Evolutionary conservation across 1,284 basidiomycete genomes (phyloP), one percentile per base, ranked within the genome.

Genomic region (Xanthoconium separans): DNA sequence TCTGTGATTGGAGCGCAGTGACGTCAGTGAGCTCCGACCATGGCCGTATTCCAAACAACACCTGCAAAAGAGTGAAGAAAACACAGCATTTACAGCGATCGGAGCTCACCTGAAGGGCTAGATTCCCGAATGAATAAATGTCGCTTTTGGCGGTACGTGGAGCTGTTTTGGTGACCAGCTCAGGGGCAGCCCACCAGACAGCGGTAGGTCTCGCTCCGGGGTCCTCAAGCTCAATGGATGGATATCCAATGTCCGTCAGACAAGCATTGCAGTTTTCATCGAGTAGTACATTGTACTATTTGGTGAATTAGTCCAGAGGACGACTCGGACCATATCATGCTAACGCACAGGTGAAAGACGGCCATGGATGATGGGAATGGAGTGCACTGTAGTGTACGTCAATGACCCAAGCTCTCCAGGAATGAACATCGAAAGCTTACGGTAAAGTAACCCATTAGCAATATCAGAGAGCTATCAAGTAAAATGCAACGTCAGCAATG

Each of bases 111-210:
- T 22, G 22, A 22, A 22, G 22, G 22, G 22, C 22, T 22, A 22
- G 22, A 22, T 22, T 22, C 22, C 22, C 54, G 22, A 55, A 55
- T 11, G 54, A 54, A 18, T 55, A 55, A 3, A 55, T 54, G 27
- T 55, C 51, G 34, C 51, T 54, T 43, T 47, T 30, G 3, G 34
- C 54, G 2, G 51, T 54, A 7, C 0, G 15, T 27, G 29, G 20
- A 6, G 8, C n/a, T 36, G 10, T 34, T 31, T 47, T 16, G 16
- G 11, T 20, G 20, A 9, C 15, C 30, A 50, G n/a, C 18, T 55
- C 51, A 1, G 54, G 54, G 4, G 41, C 46, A 20, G 51, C 30
- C 54, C 51, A 55, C 29, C 51, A 34, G 5, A 54, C 1, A 13
- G 54, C 44, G 8, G 47, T 47, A 15, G 31, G 33, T 20, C 24